A percentile compares a stretch with the other conserved stretches of the same genome.
These are phyloP conservation scores for Boletus subparvulus DNA, from an alignment of 768 basidiomycete species.

Conservation along the genomic window DNA sequence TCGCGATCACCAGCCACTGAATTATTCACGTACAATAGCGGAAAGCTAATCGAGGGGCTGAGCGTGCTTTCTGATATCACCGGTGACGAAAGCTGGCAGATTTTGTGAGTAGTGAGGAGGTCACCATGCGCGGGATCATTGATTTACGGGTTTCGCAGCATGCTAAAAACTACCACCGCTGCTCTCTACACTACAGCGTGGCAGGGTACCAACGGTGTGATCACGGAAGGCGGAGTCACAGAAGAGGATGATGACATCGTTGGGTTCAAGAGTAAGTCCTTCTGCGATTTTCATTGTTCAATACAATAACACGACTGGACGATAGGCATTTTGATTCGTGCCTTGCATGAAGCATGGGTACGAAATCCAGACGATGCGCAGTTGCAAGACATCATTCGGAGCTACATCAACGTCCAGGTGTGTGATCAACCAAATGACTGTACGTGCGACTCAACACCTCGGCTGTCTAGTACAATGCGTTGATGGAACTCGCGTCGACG, in stretches of 20 bases:
- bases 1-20: slow-evolving; percentile 44
- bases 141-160: slow-evolving; percentile 23
- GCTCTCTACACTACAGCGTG: slow-evolving; percentile 45
- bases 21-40: slow-evolving; percentile 56
- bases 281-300: not conserved
- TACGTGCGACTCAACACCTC: not conserved
- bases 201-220: slow-evolving; percentile 50
- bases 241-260: slow-evolving; percentile 44
- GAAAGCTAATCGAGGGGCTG: slow-evolving; percentile 54
- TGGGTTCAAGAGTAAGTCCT: slow-evolving; percentile 48
- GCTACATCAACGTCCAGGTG: slow-evolving; percentile 54
- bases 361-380: slow-evolving; percentile 38
- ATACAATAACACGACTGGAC: not conserved
- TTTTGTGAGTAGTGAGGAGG: slow-evolving; percentile 33
- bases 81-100: slow-evolving; percentile 41
- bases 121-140: not conserved
- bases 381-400: slow-evolving; percentile 43
- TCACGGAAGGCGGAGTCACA: slow-evolving; percentile 49
- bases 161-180: slow-evolving; percentile 39
- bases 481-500: slow-evolving; percentile 12
- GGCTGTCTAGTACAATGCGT: slow-evolving; percentile 2
- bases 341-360: slow-evolving; percentile 45
- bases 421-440: not conserved
- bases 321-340: slow-evolving; percentile 47
- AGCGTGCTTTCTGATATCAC: slow-evolving; percentile 45